Conservation (phyloP, 1,284 basidiomycete species). For the Papiliotrema fonsecae region DNA sequence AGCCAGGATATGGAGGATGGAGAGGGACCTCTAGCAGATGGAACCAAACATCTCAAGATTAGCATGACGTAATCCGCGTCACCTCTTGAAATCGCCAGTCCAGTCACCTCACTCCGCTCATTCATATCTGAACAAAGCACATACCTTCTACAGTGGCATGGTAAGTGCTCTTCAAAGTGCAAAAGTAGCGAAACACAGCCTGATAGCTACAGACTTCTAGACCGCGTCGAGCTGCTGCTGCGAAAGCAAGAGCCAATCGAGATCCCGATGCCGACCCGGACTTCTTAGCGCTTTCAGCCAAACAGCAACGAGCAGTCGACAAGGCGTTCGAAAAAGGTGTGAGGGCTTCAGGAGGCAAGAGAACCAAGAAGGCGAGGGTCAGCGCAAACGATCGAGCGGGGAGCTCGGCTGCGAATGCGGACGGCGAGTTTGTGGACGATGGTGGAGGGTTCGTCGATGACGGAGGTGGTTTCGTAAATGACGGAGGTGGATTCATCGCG, state of each 20-base stretch:
- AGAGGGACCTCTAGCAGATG: too few relatives aligned
- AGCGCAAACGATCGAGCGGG: background rate
- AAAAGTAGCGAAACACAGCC: too few relatives aligned
- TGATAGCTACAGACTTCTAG: background rate
- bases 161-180: too few relatives aligned
- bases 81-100: too few relatives aligned
- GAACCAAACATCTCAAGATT: too few relatives aligned
- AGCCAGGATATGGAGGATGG: too few relatives aligned
- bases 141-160: background rate
- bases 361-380: background rate
- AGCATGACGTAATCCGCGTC: too few relatives aligned
- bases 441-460: slow-evolving; percentile 21
- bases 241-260: background rate
- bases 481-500: slow-evolving; percentile 13
- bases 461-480: slow-evolving; percentile 13
- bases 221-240: background rate
- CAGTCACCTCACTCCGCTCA: too few relatives aligned
- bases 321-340: slow-evolving; percentile 37
- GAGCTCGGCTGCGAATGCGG: slow-evolving; percentile 5
- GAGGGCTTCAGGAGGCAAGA: background rate
- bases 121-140: too few relatives aligned
- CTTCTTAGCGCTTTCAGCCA: slow-evolving; percentile 32
- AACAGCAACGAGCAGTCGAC: slow-evolving; percentile 34
- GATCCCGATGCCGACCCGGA: slow-evolving; percentile 36
- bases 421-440: slow-evolving; percentile 18